These are phyloP conservation scores for Terana coerulea DNA, from an alignment of 768 basidiomycete genomes.

Conservation along the genomic window DNA sequence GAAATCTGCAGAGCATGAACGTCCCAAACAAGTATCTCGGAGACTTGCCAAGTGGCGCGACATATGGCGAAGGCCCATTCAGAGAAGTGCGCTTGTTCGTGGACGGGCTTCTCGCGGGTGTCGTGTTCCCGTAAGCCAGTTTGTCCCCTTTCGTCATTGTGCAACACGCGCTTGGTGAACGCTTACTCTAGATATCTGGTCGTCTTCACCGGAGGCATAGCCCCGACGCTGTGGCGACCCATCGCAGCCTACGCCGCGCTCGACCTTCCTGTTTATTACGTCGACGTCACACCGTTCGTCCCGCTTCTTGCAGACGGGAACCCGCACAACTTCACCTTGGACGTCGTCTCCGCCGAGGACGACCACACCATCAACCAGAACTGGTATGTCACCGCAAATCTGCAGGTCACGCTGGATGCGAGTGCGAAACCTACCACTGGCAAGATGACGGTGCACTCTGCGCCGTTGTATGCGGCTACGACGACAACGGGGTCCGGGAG, in stretches of 20 bases:
- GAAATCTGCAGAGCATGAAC: slow-evolving; percentile 75
- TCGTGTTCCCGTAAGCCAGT: slow-evolving; percentile 56
- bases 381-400: slow-evolving; percentile 66
- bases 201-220: slow-evolving; percentile 71
- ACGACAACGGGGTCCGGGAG: slow-evolving; percentile 37
- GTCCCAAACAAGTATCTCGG: slow-evolving; percentile 51
- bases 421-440: slow-evolving; percentile 37
- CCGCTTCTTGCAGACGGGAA: slow-evolving; percentile 60
- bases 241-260: slow-evolving; percentile 36
- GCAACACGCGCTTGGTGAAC: not conserved
- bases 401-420: slow-evolving; percentile 51
- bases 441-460: slow-evolving; percentile 52
- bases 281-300: slow-evolving; percentile 73
- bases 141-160: not conserved
- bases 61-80: slow-evolving; percentile 48
- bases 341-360: slow-evolving; percentile 62
- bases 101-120: slow-evolving; percentile 49
- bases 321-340: slow-evolving; percentile 62
- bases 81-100: slow-evolving; percentile 55
- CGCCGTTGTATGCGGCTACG: slow-evolving; percentile 47
- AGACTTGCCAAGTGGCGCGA: slow-evolving; percentile 48
- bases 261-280: slow-evolving; percentile 69
- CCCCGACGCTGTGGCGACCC: slow-evolving; percentile 63
- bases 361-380: slow-evolving; percentile 60
- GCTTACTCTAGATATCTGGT: slow-evolving; percentile 6